Conservation (phyloP, 805 yeast species). For the Saccharomycopsis schoenii region DNA sequence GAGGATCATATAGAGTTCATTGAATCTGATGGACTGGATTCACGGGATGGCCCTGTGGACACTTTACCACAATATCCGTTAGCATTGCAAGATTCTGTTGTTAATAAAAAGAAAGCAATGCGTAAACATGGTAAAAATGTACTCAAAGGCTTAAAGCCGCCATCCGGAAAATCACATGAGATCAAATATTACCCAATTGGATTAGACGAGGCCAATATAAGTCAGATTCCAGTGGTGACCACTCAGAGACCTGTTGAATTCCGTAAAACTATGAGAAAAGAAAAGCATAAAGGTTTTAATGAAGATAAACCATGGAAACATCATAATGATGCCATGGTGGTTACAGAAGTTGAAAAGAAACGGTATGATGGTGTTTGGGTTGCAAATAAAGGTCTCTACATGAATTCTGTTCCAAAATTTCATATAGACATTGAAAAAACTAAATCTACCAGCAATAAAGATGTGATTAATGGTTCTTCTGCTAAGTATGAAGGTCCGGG, state of each 20-base stretch:
- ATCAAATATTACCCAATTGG: not conserved
- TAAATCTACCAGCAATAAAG: not conserved
- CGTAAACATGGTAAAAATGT: slow-evolving; percentile 1
- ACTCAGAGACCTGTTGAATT: slow-evolving; percentile 15
- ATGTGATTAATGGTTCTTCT: not conserved
- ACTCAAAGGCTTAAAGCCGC: not conserved
- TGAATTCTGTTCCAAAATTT: slow-evolving; percentile 14
- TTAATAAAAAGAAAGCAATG: not conserved
- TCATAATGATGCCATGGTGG: slow-evolving; percentile 48
- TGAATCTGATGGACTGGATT: not conserved
- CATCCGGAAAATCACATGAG: not conserved
- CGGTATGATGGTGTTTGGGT: slow-evolving; percentile 94
- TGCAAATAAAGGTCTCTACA: slow-evolving; percentile 63
- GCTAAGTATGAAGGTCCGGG: not conserved
- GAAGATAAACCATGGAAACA: slow-evolving; percentile 93
- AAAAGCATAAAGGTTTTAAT: slow-evolving; percentile 39
- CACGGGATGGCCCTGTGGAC: not conserved
- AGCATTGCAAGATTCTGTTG: not conserved
- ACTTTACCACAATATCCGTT: not conserved
- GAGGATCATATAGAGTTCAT: not conserved
- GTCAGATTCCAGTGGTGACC: not conserved
- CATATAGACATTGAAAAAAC: slow-evolving; percentile 19
- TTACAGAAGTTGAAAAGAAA: slow-evolving; percentile 63
- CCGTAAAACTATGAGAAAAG: slow-evolving; percentile 17
- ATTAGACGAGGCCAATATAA: not conserved